Conservation (phyloP, 192 early-diverging fungal species). For the Backusella luteola region DNA sequence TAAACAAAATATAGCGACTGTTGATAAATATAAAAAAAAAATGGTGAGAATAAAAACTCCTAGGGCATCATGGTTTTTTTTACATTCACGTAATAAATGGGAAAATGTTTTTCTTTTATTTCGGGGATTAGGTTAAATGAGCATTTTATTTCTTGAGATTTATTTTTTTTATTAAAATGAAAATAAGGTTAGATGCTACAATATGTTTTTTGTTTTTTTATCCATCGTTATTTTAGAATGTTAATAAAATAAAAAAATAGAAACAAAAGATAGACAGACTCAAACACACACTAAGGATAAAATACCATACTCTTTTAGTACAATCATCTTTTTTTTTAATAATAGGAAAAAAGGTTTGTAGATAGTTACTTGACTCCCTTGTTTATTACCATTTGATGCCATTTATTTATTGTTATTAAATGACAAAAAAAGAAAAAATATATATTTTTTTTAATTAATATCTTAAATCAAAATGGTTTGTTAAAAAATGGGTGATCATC, state of each 20-base stretch:
- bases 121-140: neutral
- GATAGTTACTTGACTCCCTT: neutral
- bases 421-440: neutral
- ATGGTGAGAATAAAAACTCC: neutral
- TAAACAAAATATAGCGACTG: neutral
- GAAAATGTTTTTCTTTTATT: neutral
- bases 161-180: neutral
- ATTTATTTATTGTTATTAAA: neutral
- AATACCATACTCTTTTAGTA: neutral
- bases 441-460: neutral
- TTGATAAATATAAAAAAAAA: neutral
- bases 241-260: slow-evolving; percentile 1
- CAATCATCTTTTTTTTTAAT: neutral
- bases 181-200: neutral
- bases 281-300: neutral
- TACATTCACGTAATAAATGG: neutral
- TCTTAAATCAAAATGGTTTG: neutral
- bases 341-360: neutral
- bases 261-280: neutral
- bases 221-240: neutral
- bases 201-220: neutral
- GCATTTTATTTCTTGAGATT: neutral
- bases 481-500: neutral
- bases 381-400: neutral
- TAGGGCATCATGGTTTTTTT: neutral